These are phyloP conservation scores for Pseudocercospora musae DNA, from an alignment of 2,329 filamentous ascomycete species.

Conservation along the genomic window DNA sequence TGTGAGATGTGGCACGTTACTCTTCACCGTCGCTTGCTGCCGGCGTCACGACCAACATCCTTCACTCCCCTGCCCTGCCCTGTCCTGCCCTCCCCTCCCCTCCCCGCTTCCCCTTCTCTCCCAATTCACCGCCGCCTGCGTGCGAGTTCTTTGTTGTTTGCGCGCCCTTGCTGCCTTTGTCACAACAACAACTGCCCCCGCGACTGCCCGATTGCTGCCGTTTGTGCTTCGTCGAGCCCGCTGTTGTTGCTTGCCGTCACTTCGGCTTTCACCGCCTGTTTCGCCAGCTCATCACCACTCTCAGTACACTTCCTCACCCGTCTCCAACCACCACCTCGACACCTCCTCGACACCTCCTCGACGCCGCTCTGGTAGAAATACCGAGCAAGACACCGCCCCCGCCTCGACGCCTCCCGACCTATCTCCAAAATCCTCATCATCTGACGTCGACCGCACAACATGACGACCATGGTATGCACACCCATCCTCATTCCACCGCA, in stretches of 20 bases:
- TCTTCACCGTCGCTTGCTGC: background rate
- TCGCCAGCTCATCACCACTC: constrained; percentile 5
- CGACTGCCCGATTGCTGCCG: background rate
- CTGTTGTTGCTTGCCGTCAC: background rate
- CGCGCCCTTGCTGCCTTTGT: background rate
- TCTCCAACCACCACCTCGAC: background rate
- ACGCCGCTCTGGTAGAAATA: constrained; percentile 29
- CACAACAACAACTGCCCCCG: background rate
- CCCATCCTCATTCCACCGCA: constrained; percentile 32
- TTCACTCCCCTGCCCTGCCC: background rate
- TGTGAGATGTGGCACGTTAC: constrained; percentile 2
- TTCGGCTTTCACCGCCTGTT: constrained; percentile 5
- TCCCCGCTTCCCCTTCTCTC: background rate
- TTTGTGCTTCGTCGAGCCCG: background rate
- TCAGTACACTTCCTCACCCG: constrained; percentile 2
- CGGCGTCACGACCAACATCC: background rate
- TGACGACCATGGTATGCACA: constrained; percentile 62
- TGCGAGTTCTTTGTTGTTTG: background rate
- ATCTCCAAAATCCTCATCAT: constrained; percentile 21
- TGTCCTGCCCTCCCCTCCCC: background rate
- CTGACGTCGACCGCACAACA: constrained; percentile 39
- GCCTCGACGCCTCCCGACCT: constrained; percentile 11
- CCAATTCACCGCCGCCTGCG: background rate
- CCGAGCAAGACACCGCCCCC: constrained; percentile 21
- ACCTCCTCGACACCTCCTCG: background rate